These are phyloP conservation scores for Euphorbia pulcherrima DNA, from an alignment of 345 rosid species.

Conservation along the genomic window DNA sequence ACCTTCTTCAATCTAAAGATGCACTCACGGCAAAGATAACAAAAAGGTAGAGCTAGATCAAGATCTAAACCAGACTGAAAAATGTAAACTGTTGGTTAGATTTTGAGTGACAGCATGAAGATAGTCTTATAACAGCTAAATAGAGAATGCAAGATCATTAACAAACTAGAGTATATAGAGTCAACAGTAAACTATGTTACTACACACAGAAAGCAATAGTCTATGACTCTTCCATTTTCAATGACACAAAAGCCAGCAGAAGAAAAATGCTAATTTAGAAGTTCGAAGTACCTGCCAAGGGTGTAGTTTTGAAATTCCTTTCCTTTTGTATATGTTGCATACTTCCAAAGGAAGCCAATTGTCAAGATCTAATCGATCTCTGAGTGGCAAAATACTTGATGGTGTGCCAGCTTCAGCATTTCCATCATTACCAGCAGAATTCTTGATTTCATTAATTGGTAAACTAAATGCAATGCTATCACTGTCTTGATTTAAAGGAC, in stretches of 20 bases:
- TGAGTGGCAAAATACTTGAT: slow-evolving; percentile 47
- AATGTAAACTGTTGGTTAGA: not conserved
- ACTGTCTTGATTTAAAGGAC: slow-evolving; percentile 29
- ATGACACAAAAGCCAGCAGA: not conserved
- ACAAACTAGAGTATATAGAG: not conserved
- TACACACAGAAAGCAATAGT: not conserved
- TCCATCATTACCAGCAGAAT: slow-evolving; percentile 30
- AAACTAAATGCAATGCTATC: slow-evolving; percentile 30
- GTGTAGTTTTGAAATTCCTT: slow-evolving; percentile 77
- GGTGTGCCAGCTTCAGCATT: slow-evolving; percentile 60
- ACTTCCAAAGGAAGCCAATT: slow-evolving; percentile 85
- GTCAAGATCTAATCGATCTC: slow-evolving; percentile 50
- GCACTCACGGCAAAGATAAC: not conserved
- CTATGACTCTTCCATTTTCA: not conserved
- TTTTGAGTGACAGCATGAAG: slow-evolving; percentile 1
- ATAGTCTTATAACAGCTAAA: not conserved
- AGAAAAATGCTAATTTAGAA: not conserved
- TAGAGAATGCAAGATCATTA: not conserved
- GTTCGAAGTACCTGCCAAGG: slow-evolving; percentile 78
- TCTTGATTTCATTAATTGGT: slow-evolving; percentile 34
- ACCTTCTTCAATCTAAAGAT: not conserved
- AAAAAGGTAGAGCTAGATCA: not conserved
- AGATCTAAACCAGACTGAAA: not conserved
- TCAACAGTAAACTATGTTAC: not conserved
- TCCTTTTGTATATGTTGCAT: slow-evolving; percentile 66